Conservation (phyloP, 345 rosid genomes). For the Salix udensis region DNA sequence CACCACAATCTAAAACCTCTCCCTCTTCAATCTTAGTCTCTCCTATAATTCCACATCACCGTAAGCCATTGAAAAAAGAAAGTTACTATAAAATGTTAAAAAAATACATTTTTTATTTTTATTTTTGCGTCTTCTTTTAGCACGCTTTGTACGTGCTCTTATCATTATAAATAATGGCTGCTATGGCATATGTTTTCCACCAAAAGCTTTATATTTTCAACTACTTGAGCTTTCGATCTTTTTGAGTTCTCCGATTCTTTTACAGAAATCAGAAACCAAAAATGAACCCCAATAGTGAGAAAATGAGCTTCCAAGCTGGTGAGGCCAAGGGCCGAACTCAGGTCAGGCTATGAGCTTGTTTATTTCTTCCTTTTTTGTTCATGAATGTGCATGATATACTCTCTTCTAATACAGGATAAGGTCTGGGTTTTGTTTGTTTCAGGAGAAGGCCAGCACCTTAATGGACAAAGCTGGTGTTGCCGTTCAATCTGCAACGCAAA, state of each 20-base stretch:
- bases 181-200: background rate
- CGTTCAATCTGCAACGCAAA: slow-evolving; percentile 62
- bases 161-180: slow-evolving; percentile 10
- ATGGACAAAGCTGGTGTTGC: slow-evolving; percentile 53
- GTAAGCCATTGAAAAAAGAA: too few relatives aligned
- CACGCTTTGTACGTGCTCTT: too few relatives aligned
- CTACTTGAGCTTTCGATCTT: background rate
- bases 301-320: slow-evolving; percentile 45
- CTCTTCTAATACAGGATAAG: background rate
- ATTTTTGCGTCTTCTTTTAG: too few relatives aligned
- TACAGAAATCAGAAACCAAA: background rate
- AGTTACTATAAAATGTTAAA: too few relatives aligned
- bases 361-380: background rate
- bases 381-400: background rate
- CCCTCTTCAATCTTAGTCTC: too few relatives aligned
- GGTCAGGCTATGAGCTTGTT: slow-evolving; percentile 14
- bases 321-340: slow-evolving; percentile 53
- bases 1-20: too few relatives aligned
- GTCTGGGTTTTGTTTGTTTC: background rate
- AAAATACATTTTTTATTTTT: too few relatives aligned
- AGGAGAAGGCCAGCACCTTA: slow-evolving; percentile 60
- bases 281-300: slow-evolving; percentile 20
- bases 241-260: background rate
- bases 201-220: background rate
- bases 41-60: too few relatives aligned